Evolutionary conservation across 2,329 filamentous ascomycete species (phyloP).

Genomic region (Tolypocladium amazonense): DNA sequence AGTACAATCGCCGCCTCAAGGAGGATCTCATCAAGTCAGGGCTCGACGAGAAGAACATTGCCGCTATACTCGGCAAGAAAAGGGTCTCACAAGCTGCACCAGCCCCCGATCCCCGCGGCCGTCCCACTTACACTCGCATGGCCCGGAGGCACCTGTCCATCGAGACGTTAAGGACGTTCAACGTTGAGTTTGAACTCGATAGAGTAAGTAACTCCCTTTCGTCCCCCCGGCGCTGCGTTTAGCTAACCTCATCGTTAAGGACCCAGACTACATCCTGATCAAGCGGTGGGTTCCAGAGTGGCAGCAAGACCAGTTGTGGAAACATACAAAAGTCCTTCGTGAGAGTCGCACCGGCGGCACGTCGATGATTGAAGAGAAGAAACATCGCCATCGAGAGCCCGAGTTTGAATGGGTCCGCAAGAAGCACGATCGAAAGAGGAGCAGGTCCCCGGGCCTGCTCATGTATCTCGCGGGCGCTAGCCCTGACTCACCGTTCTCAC

Average conservation of each 20-base stretch:
- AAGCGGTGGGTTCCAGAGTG: conserved; percentile 62
- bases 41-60: conserved; percentile 47
- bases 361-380: conserved; percentile 36
- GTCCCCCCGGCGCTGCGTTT: background rate
- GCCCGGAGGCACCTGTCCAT: conserved; percentile 49
- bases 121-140: conserved; percentile 55
- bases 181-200: conserved; percentile 49
- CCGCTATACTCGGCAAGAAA: conserved; percentile 47
- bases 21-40: conserved; percentile 49
- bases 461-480: conserved; percentile 46
- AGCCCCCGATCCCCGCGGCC: conserved; percentile 10
- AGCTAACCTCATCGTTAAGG: conserved; percentile 31
- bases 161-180: conserved; percentile 45
- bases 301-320: conserved; percentile 62
- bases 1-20: conserved; percentile 45
- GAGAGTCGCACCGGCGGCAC: conserved; percentile 36
- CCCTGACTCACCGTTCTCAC: conserved; percentile 20
- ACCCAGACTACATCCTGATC: conserved; percentile 62
- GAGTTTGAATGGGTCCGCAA: conserved; percentile 48
- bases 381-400: conserved; percentile 29
- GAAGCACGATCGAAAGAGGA: conserved; percentile 41
- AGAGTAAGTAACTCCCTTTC: conserved; percentile 29
- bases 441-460: conserved; percentile 44
- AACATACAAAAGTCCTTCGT: conserved; percentile 57
- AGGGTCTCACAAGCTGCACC: conserved; percentile 25